Percentiles rank a stretch among this genome's conserved stretches.
These are phyloP conservation scores for Syncephalastrum racemosum DNA, from an alignment of 371 early-diverging fungal genomes.

Conservation along the genomic window DNA sequence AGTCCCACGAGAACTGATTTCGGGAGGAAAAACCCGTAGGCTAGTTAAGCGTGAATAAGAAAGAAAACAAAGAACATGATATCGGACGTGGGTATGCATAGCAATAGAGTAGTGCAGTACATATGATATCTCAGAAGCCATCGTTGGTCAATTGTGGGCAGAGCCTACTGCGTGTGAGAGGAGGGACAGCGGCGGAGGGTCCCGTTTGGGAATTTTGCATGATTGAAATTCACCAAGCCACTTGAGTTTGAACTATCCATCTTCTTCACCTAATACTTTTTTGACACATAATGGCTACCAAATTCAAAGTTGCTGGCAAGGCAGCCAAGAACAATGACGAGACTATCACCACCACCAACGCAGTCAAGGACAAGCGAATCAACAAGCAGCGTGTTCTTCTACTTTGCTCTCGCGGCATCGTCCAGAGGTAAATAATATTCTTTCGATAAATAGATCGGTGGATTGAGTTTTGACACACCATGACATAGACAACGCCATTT, in stretches of 20 bases:
- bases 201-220: too few relatives aligned
- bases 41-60: too few relatives aligned
- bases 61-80: too few relatives aligned
- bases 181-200: too few relatives aligned
- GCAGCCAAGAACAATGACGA: conserved; percentile 25
- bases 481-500: conserved; percentile 82
- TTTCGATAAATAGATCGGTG: conserved; percentile 6
- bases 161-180: too few relatives aligned
- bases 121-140: too few relatives aligned
- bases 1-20: too few relatives aligned
- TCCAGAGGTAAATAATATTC: conserved; percentile 61
- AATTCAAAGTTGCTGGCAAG: conserved; percentile 38
- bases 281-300: conserved; percentile 33
- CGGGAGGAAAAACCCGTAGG: too few relatives aligned
- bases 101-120: too few relatives aligned
- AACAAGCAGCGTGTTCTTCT: conserved; percentile 92
- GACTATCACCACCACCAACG: not conserved
- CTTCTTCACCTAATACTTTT: not conserved
- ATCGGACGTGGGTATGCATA: too few relatives aligned
- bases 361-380: conserved; percentile 43
- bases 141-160: too few relatives aligned
- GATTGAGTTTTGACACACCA: not conserved
- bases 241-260: conserved; percentile 1
- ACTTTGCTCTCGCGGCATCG: conserved; percentile 90
- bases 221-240: conserved; percentile 1